Conservation (phyloP, 2,329 filamentous ascomycete species). For the Botrytis galanthina region DNA sequence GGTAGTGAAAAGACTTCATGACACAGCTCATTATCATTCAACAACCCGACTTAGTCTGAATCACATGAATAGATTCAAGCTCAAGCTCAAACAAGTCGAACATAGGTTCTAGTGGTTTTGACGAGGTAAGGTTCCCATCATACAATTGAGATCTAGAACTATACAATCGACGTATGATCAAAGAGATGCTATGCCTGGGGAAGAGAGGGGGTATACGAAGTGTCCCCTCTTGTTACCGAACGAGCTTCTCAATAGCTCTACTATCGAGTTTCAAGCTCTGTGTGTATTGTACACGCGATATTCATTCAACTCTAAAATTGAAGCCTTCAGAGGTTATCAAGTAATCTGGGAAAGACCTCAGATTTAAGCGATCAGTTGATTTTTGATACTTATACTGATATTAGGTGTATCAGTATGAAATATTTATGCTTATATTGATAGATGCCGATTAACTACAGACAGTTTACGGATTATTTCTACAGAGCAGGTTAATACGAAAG, state of each 20-base stretch:
- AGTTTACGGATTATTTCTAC: fast-evolving
- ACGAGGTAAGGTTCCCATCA: fast-evolving
- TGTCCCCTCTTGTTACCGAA: fast-evolving
- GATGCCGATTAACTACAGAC: not conserved
- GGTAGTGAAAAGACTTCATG: fast-evolving
- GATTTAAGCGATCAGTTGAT: not conserved
- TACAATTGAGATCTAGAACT: not conserved
- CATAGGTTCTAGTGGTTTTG: not conserved
- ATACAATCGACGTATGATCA: fast-evolving
- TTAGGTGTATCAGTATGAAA: fast-evolving
- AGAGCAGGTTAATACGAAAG: too few species aligned
- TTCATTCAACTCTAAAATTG: fast-evolving
- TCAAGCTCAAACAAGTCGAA: not conserved
- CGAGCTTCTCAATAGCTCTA: not conserved
- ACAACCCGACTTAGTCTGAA: not conserved
- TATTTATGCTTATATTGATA: not conserved
- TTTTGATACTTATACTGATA: not conserved
- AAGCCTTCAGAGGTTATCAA: fast-evolving
- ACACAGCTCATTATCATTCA: not conserved
- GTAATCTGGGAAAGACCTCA: fast-evolving
- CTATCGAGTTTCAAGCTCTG: not conserved
- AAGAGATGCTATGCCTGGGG: not conserved
- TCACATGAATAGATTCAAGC: not conserved
- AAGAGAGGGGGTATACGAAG: not conserved
- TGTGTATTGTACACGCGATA: not conserved